These are phyloP conservation scores for Heliamphora exappendiculata DNA, from an alignment of 148 eudicot species.

Conservation along the genomic window DNA sequence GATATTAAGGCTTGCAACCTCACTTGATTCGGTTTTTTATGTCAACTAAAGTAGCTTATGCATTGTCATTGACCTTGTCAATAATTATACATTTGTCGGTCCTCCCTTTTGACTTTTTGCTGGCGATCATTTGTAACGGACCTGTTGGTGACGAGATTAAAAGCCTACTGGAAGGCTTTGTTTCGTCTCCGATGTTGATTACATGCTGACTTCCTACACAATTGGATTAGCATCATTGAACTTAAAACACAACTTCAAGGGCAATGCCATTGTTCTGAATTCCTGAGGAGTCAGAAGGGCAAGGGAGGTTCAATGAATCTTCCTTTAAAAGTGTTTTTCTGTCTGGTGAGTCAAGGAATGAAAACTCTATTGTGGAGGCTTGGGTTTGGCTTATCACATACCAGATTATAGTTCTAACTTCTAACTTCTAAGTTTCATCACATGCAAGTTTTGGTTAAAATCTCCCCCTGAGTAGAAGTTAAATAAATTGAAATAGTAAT, in stretches of 20 bases:
- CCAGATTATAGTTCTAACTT: not conserved
- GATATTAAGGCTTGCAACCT: no score
- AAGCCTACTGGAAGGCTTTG: no score
- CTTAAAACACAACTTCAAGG: no score
- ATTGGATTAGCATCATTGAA: no score
- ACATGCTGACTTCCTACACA: not conserved
- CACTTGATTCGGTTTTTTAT: no score
- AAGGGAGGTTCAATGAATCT: not conserved
- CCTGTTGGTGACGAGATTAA: no score
- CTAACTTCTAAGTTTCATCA: not conserved
- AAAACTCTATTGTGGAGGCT: no score
- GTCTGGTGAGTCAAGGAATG: not conserved
- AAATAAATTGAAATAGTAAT: not conserved
- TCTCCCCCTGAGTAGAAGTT: not conserved
- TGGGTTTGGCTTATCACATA: not conserved
- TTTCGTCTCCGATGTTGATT: not conserved
- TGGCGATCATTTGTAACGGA: no score
- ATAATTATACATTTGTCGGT: no score
- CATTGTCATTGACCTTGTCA: no score
- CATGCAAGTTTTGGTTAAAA: not conserved
- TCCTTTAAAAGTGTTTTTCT: not conserved
- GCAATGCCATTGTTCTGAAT: not conserved
- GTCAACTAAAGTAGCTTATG: no score
- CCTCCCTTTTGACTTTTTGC: no score
- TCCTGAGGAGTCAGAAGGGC: not conserved